These are phyloP conservation scores for Tuber calosporum DNA, from an alignment of 495 filamentous ascomycete species.

Conservation along the genomic window DNA sequence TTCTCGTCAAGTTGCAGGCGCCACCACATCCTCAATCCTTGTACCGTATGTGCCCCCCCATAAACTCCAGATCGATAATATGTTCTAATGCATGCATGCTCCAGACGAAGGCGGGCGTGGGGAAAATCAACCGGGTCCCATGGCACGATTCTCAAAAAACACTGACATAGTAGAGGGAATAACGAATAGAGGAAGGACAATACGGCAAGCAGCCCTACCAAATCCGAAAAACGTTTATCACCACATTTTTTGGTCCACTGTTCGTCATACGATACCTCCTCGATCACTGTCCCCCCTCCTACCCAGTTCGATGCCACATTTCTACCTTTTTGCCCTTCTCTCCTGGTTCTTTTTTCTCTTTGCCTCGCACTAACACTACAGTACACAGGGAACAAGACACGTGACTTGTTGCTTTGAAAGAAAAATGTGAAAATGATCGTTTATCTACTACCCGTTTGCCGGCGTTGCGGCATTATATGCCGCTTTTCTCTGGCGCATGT, in stretches of 20 bases:
- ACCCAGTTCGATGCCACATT: not conserved
- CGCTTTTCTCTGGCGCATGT: not conserved
- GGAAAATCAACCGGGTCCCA: constrained; percentile 2
- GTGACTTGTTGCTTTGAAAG: not conserved
- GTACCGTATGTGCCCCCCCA: not conserved
- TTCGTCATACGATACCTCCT: too few relatives aligned
- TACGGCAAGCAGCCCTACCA: too few relatives aligned
- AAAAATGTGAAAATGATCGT: not conserved
- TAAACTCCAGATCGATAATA: not conserved
- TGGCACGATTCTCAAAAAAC: not conserved
- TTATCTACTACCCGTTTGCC: not conserved
- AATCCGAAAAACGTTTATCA: too few relatives aligned
- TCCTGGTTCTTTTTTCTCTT: not conserved
- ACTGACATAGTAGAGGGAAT: not conserved
- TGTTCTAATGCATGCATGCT: not conserved
- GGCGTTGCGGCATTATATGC: not conserved
- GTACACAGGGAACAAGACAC: not conserved
- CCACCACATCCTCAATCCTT: not conserved
- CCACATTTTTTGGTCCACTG: too few relatives aligned
- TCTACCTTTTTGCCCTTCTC: not conserved
- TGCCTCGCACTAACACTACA: too few relatives aligned
- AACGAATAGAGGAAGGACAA: too few relatives aligned
- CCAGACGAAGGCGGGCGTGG: not conserved
- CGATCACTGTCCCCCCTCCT: too few relatives aligned
- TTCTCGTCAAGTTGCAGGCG: not conserved